A percentile compares a stretch with the other conserved stretches of the same genome.
Evolutionary conservation across 2,329 filamentous ascomycete species (phyloP).

Genomic region (Coniochaeta sp.): DNA sequence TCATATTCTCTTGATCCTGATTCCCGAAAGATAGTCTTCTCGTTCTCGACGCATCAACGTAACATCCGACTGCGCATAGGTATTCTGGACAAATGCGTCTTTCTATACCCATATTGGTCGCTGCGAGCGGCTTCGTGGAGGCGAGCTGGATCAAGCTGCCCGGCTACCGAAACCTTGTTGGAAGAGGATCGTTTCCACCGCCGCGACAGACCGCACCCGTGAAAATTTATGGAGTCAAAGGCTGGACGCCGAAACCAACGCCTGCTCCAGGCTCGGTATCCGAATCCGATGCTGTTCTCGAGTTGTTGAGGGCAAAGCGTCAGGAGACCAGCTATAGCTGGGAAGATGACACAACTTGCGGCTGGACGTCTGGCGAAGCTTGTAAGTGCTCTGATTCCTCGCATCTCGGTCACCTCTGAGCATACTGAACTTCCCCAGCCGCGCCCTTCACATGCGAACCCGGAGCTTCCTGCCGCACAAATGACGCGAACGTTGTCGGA

Average conservation of each 20-base stretch:
- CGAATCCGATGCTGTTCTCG: slow-evolving; percentile 10
- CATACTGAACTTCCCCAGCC: slow-evolving; percentile 8
- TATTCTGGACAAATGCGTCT: background rate
- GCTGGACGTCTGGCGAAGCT: slow-evolving; percentile 14
- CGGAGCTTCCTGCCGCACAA: slow-evolving; percentile 18
- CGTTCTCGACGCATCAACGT: no score
- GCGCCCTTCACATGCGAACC: slow-evolving; percentile 11
- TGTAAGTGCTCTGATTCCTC: no score
- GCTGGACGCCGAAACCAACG: slow-evolving; percentile 14
- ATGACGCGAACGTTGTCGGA: slow-evolving; percentile 25
- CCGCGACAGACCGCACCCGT: slow-evolving; percentile 9
- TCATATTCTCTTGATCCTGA: no score
- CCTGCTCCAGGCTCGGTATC: slow-evolving; percentile 6
- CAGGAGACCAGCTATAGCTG: slow-evolving; percentile 14
- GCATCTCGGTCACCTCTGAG: background rate
- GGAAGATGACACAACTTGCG: slow-evolving; percentile 18
- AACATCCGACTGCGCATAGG: no score
- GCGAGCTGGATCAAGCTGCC: slow-evolving; percentile 7
- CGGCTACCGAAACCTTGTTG: background rate
- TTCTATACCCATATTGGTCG: background rate
- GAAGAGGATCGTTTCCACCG: slow-evolving; percentile 1
- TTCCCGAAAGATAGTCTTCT: no score
- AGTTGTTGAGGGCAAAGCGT: slow-evolving; percentile 11
- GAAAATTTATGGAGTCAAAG: slow-evolving; percentile 7
- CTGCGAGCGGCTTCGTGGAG: slow-evolving; percentile 3